These are phyloP conservation scores for Kwoniella dendrophila DNA, from an alignment of 768 basidiomycete genomes.

Conservation along the genomic window DNA sequence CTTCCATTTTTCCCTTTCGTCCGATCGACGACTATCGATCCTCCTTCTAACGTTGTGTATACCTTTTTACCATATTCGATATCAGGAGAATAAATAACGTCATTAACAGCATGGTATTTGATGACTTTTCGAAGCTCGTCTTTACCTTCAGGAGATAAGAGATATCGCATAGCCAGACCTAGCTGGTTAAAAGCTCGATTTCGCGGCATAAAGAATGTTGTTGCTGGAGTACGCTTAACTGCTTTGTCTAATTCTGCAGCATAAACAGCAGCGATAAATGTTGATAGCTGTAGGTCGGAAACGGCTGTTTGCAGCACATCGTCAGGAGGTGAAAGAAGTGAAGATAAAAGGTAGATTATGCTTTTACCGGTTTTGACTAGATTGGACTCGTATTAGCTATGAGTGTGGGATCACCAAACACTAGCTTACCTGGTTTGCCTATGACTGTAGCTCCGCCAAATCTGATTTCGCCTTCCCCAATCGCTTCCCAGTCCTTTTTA, in stretches of 20 bases:
- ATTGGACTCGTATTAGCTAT: not conserved
- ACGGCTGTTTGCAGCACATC: slow-evolving; percentile 79
- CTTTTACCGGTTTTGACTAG: slow-evolving; percentile 74
- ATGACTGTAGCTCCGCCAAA: slow-evolving; percentile 84
- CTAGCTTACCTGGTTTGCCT: slow-evolving; percentile 70
- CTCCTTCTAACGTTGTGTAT: slow-evolving; percentile 81
- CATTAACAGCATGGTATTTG: slow-evolving; percentile 79
- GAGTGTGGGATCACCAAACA: not conserved
- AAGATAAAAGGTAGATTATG: slow-evolving; percentile 85
- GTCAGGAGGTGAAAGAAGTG: slow-evolving; percentile 76
- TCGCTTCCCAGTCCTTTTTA: slow-evolving; percentile 22
- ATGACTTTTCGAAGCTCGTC: slow-evolving; percentile 80
- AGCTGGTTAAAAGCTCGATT: slow-evolving; percentile 87
- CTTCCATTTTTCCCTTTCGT: slow-evolving; percentile 59
- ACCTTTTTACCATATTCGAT: slow-evolving; percentile 34
- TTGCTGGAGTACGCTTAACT: slow-evolving; percentile 67
- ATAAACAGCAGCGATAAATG: slow-evolving; percentile 86
- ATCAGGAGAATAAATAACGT: slow-evolving; percentile 70
- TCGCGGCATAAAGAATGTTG: slow-evolving; percentile 81
- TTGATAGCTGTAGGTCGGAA: slow-evolving; percentile 79
- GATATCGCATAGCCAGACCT: slow-evolving; percentile 84
- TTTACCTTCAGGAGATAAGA: slow-evolving; percentile 73
- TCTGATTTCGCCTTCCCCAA: slow-evolving; percentile 62
- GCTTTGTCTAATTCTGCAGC: slow-evolving; percentile 78
- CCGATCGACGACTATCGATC: slow-evolving; percentile 72